These are phyloP conservation scores for Cordyceps cateniannulata DNA, from an alignment of 2,329 filamentous ascomycete species.

Conservation along the genomic window DNA sequence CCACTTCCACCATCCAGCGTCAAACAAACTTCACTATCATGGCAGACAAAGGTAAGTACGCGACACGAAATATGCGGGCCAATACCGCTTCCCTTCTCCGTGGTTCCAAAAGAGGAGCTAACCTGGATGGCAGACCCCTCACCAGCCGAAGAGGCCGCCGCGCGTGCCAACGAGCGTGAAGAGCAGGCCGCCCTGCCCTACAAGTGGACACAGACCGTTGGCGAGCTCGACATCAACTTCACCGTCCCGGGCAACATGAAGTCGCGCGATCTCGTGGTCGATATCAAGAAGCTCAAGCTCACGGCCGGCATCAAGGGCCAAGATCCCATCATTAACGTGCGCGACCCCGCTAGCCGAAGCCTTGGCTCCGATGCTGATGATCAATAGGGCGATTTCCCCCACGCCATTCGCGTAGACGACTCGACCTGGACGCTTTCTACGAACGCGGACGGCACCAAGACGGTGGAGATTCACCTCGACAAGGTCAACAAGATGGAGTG, in stretches of 20 bases:
- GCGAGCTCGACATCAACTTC: conserved; percentile 75
- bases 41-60: conserved; percentile 34
- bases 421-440: conserved; percentile 88
- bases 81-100: background rate
- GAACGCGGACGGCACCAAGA: conserved; percentile 60
- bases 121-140: conserved; percentile 38
- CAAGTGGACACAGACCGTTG: conserved; percentile 94
- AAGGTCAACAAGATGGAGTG: conserved; percentile 97
- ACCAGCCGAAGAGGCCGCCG: conserved; percentile 51
- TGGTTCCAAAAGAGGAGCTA: background rate
- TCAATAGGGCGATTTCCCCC: conserved; percentile 77
- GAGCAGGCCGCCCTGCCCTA: conserved; percentile 89
- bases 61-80: background rate
- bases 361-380: conserved; percentile 5
- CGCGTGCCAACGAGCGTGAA: conserved; percentile 65
- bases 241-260: conserved; percentile 77
- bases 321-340: conserved; percentile 72
- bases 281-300: conserved; percentile 72
- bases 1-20: background rate
- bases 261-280: conserved; percentile 74
- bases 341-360: conserved; percentile 17
- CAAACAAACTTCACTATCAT: conserved; percentile 20
- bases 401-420: conserved; percentile 74
- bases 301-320: conserved; percentile 83
- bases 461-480: conserved; percentile 79